Conservation (phyloP, 257 asterid species). For the Gynochthodes officinalis region DNA sequence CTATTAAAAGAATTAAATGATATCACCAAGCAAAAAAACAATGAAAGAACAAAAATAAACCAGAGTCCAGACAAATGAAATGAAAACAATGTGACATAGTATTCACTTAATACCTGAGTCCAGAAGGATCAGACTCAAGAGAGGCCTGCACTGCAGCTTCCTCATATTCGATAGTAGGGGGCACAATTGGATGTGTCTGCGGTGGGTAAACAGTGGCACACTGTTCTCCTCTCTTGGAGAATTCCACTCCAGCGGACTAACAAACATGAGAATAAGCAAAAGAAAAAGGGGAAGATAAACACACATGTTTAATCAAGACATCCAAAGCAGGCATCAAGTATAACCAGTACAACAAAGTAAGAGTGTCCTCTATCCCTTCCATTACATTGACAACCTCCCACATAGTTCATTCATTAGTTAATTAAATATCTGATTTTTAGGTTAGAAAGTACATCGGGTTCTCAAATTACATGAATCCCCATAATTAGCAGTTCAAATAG, state of each 20-base stretch:
- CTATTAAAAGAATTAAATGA: not conserved
- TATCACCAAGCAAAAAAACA: not conserved
- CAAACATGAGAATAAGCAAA: conserved; percentile 15
- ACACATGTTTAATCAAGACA: not conserved
- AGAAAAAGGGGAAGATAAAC: not conserved
- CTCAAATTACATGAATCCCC: not conserved
- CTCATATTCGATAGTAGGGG: conserved; percentile 54
- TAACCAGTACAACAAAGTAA: not conserved
- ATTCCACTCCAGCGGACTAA: conserved; percentile 85
- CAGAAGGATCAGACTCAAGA: conserved; percentile 83
- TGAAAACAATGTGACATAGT: not conserved
- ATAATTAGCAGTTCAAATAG: not conserved
- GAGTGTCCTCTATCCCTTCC: not conserved
- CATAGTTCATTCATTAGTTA: not conserved
- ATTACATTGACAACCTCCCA: not conserved
- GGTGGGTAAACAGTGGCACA: conserved; percentile 89
- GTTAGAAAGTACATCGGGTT: not conserved
- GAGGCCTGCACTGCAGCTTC: conserved; percentile 97
- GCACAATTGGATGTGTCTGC: conserved; percentile 75
- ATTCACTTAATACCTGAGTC: conserved; percentile 59
- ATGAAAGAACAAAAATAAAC: too few relatives aligned
- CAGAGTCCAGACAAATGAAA: not conserved
- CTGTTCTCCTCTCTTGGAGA: conserved; percentile 80
- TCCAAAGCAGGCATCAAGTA: not conserved
- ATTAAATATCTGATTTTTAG: not conserved